Evolutionary conservation across 2,329 filamentous ascomycete species (phyloP).

Genomic region (Parastagonospora nodorum): DNA sequence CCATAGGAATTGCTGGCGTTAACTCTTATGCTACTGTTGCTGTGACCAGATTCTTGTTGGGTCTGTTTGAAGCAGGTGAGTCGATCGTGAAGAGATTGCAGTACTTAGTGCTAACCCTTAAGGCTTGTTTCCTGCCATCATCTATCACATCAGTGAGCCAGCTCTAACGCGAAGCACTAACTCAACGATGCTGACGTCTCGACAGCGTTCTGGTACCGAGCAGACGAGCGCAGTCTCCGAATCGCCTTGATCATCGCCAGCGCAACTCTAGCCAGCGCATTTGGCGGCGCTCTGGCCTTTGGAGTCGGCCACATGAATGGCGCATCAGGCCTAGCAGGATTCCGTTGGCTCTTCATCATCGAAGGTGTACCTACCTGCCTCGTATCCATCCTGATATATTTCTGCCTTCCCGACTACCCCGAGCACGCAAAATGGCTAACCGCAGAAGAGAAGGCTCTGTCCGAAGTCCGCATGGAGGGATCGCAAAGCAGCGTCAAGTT

Average conservation of each 20-base stretch:
- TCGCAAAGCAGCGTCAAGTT: slow-evolving; percentile 42
- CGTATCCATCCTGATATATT: slow-evolving; percentile 29
- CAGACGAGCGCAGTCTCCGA: slow-evolving; percentile 61
- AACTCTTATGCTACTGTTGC: slow-evolving; percentile 48
- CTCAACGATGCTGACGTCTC: background rate
- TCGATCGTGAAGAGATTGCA: background rate
- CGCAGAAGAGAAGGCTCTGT: slow-evolving; percentile 40
- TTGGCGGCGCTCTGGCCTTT: slow-evolving; percentile 61
- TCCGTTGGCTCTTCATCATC: slow-evolving; percentile 20
- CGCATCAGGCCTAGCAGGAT: slow-evolving; percentile 38
- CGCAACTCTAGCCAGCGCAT: slow-evolving; percentile 60
- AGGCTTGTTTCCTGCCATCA: background rate
- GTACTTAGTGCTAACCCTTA: background rate
- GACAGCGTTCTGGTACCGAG: slow-evolving; percentile 57
- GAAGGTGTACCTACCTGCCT: slow-evolving; percentile 10
- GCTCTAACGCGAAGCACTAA: background rate
- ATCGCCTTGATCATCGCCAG: slow-evolving; percentile 61
- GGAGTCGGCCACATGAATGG: slow-evolving; percentile 50
- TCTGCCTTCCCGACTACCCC: slow-evolving; percentile 54
- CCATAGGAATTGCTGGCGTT: slow-evolving; percentile 51
- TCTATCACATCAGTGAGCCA: background rate
- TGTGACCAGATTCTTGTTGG: slow-evolving; percentile 48
- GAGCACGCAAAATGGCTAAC: slow-evolving; percentile 53
- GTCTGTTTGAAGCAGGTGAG: slow-evolving; percentile 14
- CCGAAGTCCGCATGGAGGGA: background rate